Conservation (phyloP, 129 eudicot genomes). For the Heracleum sosnowskyi region DNA sequence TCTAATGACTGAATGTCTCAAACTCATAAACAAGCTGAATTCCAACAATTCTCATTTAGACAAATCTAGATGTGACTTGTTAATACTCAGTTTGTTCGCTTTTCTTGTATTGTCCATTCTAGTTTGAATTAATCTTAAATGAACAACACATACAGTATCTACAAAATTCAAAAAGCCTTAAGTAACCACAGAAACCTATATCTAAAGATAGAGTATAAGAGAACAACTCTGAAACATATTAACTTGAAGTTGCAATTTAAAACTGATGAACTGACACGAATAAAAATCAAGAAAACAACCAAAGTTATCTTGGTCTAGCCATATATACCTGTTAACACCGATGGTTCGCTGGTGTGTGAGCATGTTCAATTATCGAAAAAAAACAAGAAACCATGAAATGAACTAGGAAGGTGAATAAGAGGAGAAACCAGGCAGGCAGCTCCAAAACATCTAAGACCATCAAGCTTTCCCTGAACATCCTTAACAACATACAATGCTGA, state of each 20-base stretch:
- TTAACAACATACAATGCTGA: slow-evolving; percentile 62
- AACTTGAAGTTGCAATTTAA: too few species aligned
- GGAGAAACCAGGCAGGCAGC: slow-evolving; percentile 80
- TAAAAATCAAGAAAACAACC: not conserved
- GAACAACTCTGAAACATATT: not conserved
- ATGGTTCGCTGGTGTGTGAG: not conserved
- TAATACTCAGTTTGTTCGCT: too few species aligned
- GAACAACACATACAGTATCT: not conserved
- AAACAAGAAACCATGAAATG: not conserved
- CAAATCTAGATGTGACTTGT: too few species aligned
- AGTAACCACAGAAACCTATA: too few species aligned
- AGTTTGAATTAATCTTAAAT: too few species aligned
- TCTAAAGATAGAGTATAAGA: too few species aligned
- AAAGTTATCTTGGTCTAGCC: too few species aligned
- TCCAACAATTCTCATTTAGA: not conserved
- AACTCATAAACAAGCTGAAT: not conserved
- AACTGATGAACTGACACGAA: too few species aligned
- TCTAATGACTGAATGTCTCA: not conserved
- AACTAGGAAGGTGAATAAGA: not conserved
- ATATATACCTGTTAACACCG: too few species aligned
- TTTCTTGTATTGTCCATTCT: not conserved
- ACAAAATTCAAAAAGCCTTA: too few species aligned
- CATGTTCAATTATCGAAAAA: not conserved
- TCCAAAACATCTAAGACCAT: slow-evolving; percentile 70
- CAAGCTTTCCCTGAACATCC: slow-evolving; percentile 53